phyloP scores from a whole-genome alignment of 306 rosid genomes.

The Acmispon strigosus region DNA sequence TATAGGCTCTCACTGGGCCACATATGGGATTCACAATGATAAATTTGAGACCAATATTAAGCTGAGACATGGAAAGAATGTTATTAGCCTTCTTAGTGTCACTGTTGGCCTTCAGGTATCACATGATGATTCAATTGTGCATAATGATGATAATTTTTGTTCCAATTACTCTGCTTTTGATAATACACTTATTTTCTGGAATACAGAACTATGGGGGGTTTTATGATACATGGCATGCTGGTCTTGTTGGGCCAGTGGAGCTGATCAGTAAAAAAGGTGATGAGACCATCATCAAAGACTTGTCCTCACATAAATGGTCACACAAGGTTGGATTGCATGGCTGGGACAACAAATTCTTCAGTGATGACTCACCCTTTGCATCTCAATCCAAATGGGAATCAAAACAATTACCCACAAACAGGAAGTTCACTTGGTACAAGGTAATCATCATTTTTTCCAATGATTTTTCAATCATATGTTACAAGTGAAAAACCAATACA shows the following conservation, averaged over 20 bases:
- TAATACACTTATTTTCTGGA: background rate
- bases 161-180: background rate
- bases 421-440: constrained; percentile 59
- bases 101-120: constrained; percentile 38
- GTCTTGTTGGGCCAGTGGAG: constrained; percentile 38
- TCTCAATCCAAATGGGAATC: constrained; percentile 29
- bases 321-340: constrained; percentile 46
- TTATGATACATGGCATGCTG: constrained; percentile 29
- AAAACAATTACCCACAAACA: constrained; percentile 12
- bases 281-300: constrained; percentile 34
- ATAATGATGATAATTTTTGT: too few species aligned
- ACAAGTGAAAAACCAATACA: too few species aligned
- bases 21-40: constrained; percentile 22
- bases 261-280: constrained; percentile 33
- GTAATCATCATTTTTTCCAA: constrained; percentile 1
- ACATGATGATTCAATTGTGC: background rate
- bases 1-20: constrained; percentile 44
- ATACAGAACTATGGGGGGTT: constrained; percentile 34
- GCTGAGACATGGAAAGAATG: constrained; percentile 34
- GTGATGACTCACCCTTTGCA: background rate
- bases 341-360: constrained; percentile 10
- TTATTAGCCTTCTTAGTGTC: constrained; percentile 42
- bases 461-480: background rate
- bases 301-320: constrained; percentile 39
- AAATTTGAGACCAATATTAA: constrained; percentile 27